Percentiles rank a stretch among this genome's conserved stretches.
phyloP scores from a whole-genome alignment of 306 rosid species.

The Hylodesmum podocarpum region DNA sequence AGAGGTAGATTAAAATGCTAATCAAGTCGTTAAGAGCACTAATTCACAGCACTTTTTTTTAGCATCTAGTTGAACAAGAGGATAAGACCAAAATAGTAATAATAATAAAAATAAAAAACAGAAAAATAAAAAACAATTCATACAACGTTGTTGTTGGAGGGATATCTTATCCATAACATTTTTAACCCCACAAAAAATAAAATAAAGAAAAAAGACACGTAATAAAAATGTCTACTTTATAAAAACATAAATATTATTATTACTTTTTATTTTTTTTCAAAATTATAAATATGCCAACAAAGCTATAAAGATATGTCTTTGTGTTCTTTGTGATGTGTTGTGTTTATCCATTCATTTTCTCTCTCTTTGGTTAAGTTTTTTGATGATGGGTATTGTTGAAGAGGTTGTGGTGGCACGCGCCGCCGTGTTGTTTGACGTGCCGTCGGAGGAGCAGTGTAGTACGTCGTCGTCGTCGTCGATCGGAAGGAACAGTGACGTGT shows the following conservation, averaged over 20 bases:
- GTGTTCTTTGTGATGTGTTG: neutral
- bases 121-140: neutral
- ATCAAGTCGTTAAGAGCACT: neutral
- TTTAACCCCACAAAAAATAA: neutral
- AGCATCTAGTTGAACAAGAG: conserved; percentile 39
- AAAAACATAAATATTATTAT: neutral
- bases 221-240: no score
- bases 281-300: conserved; percentile 31
- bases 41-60: conserved; percentile 25
- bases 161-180: conserved; percentile 29
- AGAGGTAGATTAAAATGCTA: neutral
- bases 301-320: neutral
- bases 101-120: neutral
- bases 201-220: neutral
- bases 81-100: conserved; percentile 46
- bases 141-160: conserved; percentile 12
- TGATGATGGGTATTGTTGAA: conserved; percentile 31
- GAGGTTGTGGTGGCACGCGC: conserved; percentile 34
- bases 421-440: conserved; percentile 33
- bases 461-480: conserved; percentile 78
- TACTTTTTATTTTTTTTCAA: neutral
- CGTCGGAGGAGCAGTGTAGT: conserved; percentile 42
- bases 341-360: conserved; percentile 8
- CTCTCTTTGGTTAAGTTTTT: neutral
- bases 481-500: conserved; percentile 81